Conservation (phyloP, 495 filamentous ascomycete genomes). For the Letharia columbiana region DNA sequence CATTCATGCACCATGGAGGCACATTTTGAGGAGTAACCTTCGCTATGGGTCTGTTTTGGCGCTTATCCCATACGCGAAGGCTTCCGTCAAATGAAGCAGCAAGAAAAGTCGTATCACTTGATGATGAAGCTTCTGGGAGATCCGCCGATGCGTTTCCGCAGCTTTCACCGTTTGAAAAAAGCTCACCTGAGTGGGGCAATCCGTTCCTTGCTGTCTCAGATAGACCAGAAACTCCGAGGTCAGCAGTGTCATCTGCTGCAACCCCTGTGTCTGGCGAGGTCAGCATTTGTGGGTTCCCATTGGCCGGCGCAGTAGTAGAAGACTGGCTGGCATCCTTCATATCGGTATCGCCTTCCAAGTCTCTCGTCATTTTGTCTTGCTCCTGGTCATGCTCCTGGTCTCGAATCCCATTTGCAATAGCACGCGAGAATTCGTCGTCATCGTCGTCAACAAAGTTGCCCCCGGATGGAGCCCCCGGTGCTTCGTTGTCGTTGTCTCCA, state of each 20-base stretch:
- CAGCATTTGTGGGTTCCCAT: conserved; percentile 2
- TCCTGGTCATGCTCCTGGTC: conserved; percentile 35
- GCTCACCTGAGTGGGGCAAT: conserved; percentile 44
- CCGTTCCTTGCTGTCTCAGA: conserved; percentile 36
- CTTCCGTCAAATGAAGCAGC: conserved; percentile 82
- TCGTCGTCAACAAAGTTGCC: conserved; percentile 69
- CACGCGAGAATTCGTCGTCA: conserved; percentile 77
- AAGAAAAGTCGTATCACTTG: conserved; percentile 67
- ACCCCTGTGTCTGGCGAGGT: neutral
- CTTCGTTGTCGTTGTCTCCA: conserved; percentile 53
- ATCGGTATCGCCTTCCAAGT: conserved; percentile 24
- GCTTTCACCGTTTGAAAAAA: conserved; percentile 16
- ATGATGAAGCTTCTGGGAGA: conserved; percentile 26
- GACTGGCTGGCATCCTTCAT: conserved; percentile 30
- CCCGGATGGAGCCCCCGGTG: conserved; percentile 45
- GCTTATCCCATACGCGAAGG: conserved; percentile 84
- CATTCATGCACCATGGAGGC: conserved; percentile 96
- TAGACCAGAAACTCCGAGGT: neutral
- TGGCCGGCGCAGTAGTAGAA: neutral
- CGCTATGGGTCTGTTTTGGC: conserved; percentile 67
- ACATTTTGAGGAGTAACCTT: conserved; percentile 63
- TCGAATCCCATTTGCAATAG: conserved; percentile 58
- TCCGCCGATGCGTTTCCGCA: neutral
- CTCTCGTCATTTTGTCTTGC: conserved; percentile 15
- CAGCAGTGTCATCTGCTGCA: conserved; percentile 7